Base-by-base conservation (phyloP, 345 rosid genomes). In the Aquilaria malaccensis region DNA sequence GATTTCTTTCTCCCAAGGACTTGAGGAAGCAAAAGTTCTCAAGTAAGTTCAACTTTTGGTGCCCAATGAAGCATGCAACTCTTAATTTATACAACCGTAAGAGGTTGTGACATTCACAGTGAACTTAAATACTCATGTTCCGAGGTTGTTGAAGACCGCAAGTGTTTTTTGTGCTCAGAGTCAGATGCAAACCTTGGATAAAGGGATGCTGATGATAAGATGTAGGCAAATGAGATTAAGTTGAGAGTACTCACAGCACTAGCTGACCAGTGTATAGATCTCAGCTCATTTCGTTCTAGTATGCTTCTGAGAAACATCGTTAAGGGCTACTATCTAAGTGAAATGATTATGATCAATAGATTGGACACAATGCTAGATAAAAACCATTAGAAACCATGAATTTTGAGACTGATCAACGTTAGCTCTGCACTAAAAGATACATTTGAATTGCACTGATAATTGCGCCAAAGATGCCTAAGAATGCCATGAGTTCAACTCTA, bases 391-490 rank as follows among this genome's bases (percentile, higher is more conserved):
- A 50, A 50, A 52, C 11, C 30, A 11, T 32, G 11, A 50, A 48
- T 22, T 13, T 46, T 67, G 53, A 47, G 10, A 65, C 30, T 53
- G 54, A 74, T 13, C 49, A 62, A 67, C 30, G 32, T 33, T 45
- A 32, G 48, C 30, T 56, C 29, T 45, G 55, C 49, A 59, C 10
- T 59, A 37, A 69, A 87, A 95, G 95, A 94, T 94, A 90, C 97
- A 91, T 85, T 76, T 91, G 99, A 65, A 91, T 71, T 48, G 88
- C 96, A 75, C 88, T 81, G 67, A 86, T 64, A 57, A 86, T 74
- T 59, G 95, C 93, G 61, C 96, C 96, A 51, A 83, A 89, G 57
- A 94, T 58, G 37, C 96, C 99, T 52, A 94, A 65, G 65, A 90
- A 79, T 14, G 91, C 59, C 86, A 94, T 80, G 60, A 90, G 86